Base-by-base conservation (phyloP, 352 stramenopile species). In the Globisporangium middletonii region DNA sequence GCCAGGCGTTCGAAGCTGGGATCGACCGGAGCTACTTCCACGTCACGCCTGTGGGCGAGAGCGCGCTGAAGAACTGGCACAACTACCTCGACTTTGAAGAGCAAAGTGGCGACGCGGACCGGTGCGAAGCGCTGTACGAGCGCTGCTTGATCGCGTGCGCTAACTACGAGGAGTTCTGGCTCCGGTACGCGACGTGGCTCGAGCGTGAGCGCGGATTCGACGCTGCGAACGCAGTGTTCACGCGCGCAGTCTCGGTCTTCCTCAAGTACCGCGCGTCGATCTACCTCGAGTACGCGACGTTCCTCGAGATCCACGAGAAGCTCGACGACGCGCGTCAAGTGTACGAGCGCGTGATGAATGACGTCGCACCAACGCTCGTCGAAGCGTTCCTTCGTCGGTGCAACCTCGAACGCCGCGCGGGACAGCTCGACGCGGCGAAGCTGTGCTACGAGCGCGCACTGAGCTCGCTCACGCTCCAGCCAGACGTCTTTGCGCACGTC, bases 1-100 rank as follows among this genome's bases (percentile, higher is more conserved):
- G 82, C 9, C 79, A 92, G 42, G 67, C 62, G 26, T 92, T 88
- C 53, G 83, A 92, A 71, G 75, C 75, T n/a, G 68, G 60, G 28
- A 92, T 92, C 47, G 80, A 90, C 43, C 83, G 83, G 37, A 90
- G 68, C 56, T 92, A 92, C 59, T 92, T 89, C 59, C 83, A 92
- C 50, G 83, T 92, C 35, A 92, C 79, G 5, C 76, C 76, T 1
- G 80, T 92, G 41, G 67, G 67, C 52, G 79, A 83, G 55, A 63
- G 68, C n/a, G 71, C 78, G 27, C 71, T 92, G 53, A 77, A 76
- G 44, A 92, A 92, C 59, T 92, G 83, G 83, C 79, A 90, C 61
- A 71, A 57, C 42, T 92, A 92, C 50, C 59, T 92, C 48, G 83
- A 92, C 51, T 92, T 81, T 54, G 83, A 92, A 71, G 83, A 92